A percentile compares a stretch with the other conserved stretches of the same genome.
Evolutionary conservation across 345 rosid species (phyloP).

Genomic region (Firmiana major): DNA sequence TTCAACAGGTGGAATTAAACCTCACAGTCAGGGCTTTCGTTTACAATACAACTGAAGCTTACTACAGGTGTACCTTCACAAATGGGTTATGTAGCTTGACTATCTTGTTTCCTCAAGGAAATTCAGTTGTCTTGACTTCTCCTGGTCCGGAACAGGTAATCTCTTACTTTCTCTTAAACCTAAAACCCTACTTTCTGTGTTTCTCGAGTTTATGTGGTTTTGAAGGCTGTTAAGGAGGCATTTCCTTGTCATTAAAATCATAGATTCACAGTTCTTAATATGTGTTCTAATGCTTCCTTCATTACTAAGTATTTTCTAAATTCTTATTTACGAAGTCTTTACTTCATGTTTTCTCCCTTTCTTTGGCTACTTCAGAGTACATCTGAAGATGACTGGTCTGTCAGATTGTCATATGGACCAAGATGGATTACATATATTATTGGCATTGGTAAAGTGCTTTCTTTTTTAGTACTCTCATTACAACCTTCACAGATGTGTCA

Average conservation of each 20-base stretch:
- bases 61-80: constrained; percentile 66
- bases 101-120: constrained; percentile 61
- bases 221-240: neutral
- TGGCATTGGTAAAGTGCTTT: constrained; percentile 62
- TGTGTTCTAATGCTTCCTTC: neutral
- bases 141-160: constrained; percentile 61
- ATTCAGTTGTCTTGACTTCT: constrained; percentile 65
- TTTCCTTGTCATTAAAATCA: neutral
- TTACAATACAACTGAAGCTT: constrained; percentile 75
- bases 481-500: neutral
- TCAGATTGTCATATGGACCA: constrained; percentile 77
- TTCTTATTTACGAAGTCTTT: neutral
- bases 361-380: constrained; percentile 47
- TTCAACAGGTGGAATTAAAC: constrained; percentile 63
- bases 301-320: neutral
- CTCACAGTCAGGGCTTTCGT: constrained; percentile 49
- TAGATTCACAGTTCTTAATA: neutral
- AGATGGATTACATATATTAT: constrained; percentile 85
- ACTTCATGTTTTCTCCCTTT: constrained; percentile 13
- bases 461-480: constrained; percentile 5
- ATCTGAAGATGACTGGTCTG: constrained; percentile 49
- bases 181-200: neutral
- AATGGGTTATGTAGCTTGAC: constrained; percentile 47
- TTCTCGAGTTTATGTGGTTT: neutral
- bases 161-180: constrained; percentile 2